These are phyloP conservation scores for Penicillium samsonianum DNA, from an alignment of 495 filamentous ascomycete genomes.

Conservation along the genomic window DNA sequence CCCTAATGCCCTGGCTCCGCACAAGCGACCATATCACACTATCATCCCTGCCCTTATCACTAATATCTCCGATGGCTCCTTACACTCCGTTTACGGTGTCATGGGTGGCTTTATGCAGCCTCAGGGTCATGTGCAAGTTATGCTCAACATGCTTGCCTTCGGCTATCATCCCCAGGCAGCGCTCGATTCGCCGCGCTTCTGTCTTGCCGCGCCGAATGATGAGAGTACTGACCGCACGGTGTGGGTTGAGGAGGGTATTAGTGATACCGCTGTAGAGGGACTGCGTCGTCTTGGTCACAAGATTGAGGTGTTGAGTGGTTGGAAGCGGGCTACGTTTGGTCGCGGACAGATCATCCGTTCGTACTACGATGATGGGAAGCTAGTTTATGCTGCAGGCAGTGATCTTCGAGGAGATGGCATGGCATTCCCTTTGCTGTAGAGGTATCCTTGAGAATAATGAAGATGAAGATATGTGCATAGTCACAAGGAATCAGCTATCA, in stretches of 20 bases:
- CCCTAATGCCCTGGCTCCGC: slow-evolving; percentile 75
- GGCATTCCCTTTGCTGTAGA: slow-evolving; percentile 59
- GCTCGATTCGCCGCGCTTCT: slow-evolving; percentile 85
- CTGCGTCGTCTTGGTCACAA: slow-evolving; percentile 71
- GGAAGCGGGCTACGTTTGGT: slow-evolving; percentile 75
- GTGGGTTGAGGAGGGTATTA: slow-evolving; percentile 84
- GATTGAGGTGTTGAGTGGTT: slow-evolving; percentile 66
- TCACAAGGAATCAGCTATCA: background rate
- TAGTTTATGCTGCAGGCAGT: slow-evolving; percentile 82
- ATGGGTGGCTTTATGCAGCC: slow-evolving; percentile 99
- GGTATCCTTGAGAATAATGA: background rate
- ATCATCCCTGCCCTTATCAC: slow-evolving; percentile 95
- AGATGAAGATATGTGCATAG: background rate
- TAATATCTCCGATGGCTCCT: slow-evolving; percentile 63
- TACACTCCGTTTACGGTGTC: slow-evolving; percentile 88
- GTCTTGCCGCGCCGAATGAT: slow-evolving; percentile 67
- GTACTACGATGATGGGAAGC: slow-evolving; percentile 66
- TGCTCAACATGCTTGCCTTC: slow-evolving; percentile 87
- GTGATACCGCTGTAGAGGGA: slow-evolving; percentile 62
- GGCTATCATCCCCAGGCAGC: slow-evolving; percentile 84
- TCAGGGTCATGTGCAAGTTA: slow-evolving; percentile 93
- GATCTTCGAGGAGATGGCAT: slow-evolving; percentile 87
- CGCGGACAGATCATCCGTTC: slow-evolving; percentile 85
- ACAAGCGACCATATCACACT: slow-evolving; percentile 95
- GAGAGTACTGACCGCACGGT: slow-evolving; percentile 59